Percentiles rank a stretch among this genome's conserved stretches.
Evolutionary conservation across 2,329 filamentous ascomycete genomes (phyloP).

Genomic region (Talaromyces sp.): DNA sequence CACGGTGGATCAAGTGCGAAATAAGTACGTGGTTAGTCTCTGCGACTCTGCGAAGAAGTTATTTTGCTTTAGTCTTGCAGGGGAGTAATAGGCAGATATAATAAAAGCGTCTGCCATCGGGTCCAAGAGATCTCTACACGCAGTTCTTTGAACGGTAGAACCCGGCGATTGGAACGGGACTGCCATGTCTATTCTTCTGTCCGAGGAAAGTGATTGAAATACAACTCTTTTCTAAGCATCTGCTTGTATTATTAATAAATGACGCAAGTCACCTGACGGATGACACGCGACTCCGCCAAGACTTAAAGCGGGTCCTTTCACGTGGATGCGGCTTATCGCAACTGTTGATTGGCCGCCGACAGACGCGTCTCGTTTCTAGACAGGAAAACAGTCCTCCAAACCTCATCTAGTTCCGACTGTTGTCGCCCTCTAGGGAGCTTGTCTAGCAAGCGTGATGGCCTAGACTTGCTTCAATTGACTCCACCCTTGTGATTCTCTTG

Average conservation of each 20-base stretch:
- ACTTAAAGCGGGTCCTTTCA: background rate
- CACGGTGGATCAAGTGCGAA: background rate
- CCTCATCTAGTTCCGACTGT: background rate
- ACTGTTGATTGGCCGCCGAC: background rate
- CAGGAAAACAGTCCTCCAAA: constrained; percentile 9
- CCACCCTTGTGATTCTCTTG: background rate
- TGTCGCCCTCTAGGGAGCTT: constrained; percentile 3
- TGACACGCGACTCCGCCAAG: background rate
- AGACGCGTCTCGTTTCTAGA: constrained; percentile 8
- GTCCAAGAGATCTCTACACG: background rate
- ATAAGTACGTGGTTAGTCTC: background rate
- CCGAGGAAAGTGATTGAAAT: background rate
- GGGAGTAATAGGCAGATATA: background rate
- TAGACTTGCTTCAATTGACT: background rate
- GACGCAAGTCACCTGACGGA: background rate
- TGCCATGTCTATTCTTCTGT: background rate
- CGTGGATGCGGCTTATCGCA: background rate
- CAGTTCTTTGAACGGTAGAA: background rate
- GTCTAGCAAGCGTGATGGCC: constrained; percentile 8
- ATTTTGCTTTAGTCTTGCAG: background rate
- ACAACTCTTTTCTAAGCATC: too few species aligned
- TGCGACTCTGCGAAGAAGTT: background rate
- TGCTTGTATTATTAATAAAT: background rate
- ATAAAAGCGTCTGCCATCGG: background rate
- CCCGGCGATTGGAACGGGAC: background rate